phyloP scores from a whole-genome alignment of 2,329 filamentous ascomycete genomes.

The Diplodia intermedia region DNA sequence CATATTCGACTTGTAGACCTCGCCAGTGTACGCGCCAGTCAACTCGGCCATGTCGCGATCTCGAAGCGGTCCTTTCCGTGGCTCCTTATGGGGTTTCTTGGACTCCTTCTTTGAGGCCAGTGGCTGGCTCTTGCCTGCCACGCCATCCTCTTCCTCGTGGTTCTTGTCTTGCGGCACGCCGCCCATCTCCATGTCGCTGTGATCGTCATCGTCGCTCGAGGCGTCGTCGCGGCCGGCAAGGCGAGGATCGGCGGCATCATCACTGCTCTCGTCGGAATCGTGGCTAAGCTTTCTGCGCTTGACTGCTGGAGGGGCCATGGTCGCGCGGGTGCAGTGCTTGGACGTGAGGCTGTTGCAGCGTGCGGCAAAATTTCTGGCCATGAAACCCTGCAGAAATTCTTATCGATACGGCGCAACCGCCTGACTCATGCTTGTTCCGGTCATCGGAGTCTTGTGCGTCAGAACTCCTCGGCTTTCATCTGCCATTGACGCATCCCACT shows the following conservation, averaged over 20 bases:
- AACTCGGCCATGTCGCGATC: slow-evolving; percentile 36
- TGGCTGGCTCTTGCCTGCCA: slow-evolving; percentile 10
- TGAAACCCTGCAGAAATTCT: slow-evolving; percentile 14
- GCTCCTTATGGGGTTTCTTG: slow-evolving; percentile 33
- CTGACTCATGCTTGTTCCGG: slow-evolving; percentile 26
- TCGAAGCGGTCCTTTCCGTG: slow-evolving; percentile 19
- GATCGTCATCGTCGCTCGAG: slow-evolving; percentile 33
- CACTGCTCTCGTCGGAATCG: slow-evolving; percentile 42
- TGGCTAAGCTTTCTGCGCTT: slow-evolving; percentile 59
- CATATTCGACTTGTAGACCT: slow-evolving; percentile 69
- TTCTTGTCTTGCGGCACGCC: slow-evolving; percentile 34
- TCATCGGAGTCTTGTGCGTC: slow-evolving; percentile 30
- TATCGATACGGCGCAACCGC: slow-evolving; percentile 29
- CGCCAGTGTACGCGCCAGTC: slow-evolving; percentile 54
- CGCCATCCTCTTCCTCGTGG: slow-evolving; percentile 18
- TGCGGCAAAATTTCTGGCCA: slow-evolving; percentile 31
- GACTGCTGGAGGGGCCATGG: slow-evolving; percentile 47
- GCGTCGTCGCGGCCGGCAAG: slow-evolving; percentile 7
- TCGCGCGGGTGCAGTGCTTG: slow-evolving; percentile 17
- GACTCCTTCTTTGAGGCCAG: slow-evolving; percentile 15
- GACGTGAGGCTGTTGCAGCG: neutral
- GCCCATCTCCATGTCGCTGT: slow-evolving; percentile 35
- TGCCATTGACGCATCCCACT: slow-evolving; percentile 16
- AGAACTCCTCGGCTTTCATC: slow-evolving; percentile 25
- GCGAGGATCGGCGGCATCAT: slow-evolving; percentile 35